Conservation (phyloP, 2,329 filamentous ascomycete genomes). For the Sporothrix inflata region DNA sequence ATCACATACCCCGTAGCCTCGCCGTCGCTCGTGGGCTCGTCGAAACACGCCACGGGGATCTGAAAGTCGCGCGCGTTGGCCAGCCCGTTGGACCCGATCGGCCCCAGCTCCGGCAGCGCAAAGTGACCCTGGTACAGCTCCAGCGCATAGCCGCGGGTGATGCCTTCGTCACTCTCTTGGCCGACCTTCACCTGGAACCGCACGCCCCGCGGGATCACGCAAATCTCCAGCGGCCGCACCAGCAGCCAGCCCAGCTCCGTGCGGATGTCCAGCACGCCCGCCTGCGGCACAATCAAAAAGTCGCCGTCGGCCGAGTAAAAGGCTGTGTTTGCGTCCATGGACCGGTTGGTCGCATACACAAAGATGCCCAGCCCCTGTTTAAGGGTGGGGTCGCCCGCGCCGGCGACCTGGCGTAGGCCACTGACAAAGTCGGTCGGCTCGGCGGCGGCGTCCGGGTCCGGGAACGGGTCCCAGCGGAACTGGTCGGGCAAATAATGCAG, state of each 20-base stretch:
- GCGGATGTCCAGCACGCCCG: constrained; percentile 73
- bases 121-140: constrained; percentile 77
- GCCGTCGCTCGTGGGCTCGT: constrained; percentile 54
- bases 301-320: constrained; percentile 87
- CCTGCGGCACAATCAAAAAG: constrained; percentile 74
- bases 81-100: constrained; percentile 74
- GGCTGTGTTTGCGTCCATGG: constrained; percentile 73
- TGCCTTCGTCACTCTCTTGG: constrained; percentile 41
- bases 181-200: constrained; percentile 72
- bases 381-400: constrained; percentile 76
- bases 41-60: constrained; percentile 69
- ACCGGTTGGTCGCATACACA: constrained; percentile 76
- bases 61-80: constrained; percentile 78
- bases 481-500: constrained; percentile 80
- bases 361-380: constrained; percentile 81
- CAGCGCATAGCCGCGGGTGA: constrained; percentile 72
- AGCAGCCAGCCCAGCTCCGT: constrained; percentile 76
- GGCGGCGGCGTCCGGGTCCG: constrained; percentile 53
- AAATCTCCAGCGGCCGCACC: constrained; percentile 78
- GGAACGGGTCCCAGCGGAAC: constrained; percentile 77
- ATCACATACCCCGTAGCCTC: constrained; percentile 53
- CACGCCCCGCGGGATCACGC: constrained; percentile 73
- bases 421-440: constrained; percentile 53
- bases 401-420: constrained; percentile 71
- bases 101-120: constrained; percentile 70